Evolutionary conservation across 805 yeast species (phyloP).

Genomic region (Zygosaccharomyces lentus): DNA sequence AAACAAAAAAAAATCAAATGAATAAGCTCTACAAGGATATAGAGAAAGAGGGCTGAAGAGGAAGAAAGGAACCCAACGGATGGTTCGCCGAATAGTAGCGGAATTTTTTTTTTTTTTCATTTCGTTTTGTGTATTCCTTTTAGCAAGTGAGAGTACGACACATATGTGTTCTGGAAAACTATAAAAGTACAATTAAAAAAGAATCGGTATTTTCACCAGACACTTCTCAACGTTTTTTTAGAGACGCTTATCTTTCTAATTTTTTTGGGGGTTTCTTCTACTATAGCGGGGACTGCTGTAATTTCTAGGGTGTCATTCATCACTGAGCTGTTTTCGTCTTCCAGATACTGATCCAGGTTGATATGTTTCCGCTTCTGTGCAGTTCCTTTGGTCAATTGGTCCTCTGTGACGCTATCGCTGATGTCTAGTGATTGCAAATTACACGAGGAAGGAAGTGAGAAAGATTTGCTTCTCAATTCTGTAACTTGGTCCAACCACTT

Average conservation of each 20-base stretch:
- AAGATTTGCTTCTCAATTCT: slow-evolving; percentile 8
- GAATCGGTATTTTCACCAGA: slow-evolving; percentile 18
- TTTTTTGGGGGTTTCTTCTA: slow-evolving; percentile 18
- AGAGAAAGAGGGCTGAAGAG: too few relatives aligned
- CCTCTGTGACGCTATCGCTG: slow-evolving; percentile 11
- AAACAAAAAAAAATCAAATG: too few relatives aligned
- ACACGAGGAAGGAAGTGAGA: slow-evolving; percentile 17
- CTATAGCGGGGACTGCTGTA: not conserved
- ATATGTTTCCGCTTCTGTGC: slow-evolving; percentile 23
- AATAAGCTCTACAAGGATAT: too few relatives aligned
- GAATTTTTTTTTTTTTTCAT: too few relatives aligned
- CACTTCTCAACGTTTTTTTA: slow-evolving; percentile 30
- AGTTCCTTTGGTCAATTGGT: slow-evolving; percentile 10
- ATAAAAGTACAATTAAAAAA: not conserved
- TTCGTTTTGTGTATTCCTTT: not conserved
- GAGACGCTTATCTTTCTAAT: slow-evolving; percentile 33
- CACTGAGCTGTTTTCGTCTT: slow-evolving; percentile 18
- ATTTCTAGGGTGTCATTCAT: slow-evolving; percentile 17
- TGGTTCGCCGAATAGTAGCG: too few relatives aligned
- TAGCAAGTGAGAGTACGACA: not conserved
- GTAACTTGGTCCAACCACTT: slow-evolving; percentile 20
- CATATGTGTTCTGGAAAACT: not conserved
- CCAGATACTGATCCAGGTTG: slow-evolving; percentile 20
- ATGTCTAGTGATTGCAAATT: slow-evolving; percentile 20
- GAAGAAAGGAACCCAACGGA: too few relatives aligned